Evolutionary conservation across 371 early-diverging fungal species (phyloP), one percentile per base, ranked within the genome.

Genomic region (Haplosporangium sp.): DNA sequence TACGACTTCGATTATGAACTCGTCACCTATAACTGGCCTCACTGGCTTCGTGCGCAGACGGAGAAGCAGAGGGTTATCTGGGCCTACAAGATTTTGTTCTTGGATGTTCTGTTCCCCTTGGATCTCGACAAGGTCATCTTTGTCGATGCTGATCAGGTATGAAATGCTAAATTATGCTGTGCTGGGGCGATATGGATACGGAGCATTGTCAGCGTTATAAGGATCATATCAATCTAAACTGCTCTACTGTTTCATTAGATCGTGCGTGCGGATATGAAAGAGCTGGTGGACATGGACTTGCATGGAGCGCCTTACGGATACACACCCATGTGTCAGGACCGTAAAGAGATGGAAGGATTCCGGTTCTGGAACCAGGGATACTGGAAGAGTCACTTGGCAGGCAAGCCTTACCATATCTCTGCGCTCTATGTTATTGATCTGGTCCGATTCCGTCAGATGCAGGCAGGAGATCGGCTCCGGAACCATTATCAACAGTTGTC

Each of bases 11-110:
- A 94, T 41, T 97, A 94, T 73, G 95, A 96, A 82, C 87, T 97
- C 62, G 94, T 97, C 20, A 95, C 97, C 0, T 98, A 97, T 85
- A 96, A 96, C 73, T 98, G 99, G 99, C 99, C 99, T 6, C 91
- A 95, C 42, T 98, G 98, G 98, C 86, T 98, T 16, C 86, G 95
- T 40, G 82, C 84, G 18, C 96, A 97, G 80, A 90, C 89, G 0
- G 98, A 96, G 81, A 98, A 98, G 80, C 98, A 98, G 82, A 86
- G 99, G 20, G 95, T 91, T 5, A 97, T 98, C 64, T 98, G 99
- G 99, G 99, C 96, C 9, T 97, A 97, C 88, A 98, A 98, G 85
- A 96, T 98, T 61, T 83, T 98, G 70, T 98, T 98, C 83, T 83
- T 98, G 64, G 99, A 98, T 82, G 98, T 98, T 45, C 82, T 98